Base-by-base conservation (phyloP, 305 asterid genomes). In the Fraxinus velutina region DNA sequence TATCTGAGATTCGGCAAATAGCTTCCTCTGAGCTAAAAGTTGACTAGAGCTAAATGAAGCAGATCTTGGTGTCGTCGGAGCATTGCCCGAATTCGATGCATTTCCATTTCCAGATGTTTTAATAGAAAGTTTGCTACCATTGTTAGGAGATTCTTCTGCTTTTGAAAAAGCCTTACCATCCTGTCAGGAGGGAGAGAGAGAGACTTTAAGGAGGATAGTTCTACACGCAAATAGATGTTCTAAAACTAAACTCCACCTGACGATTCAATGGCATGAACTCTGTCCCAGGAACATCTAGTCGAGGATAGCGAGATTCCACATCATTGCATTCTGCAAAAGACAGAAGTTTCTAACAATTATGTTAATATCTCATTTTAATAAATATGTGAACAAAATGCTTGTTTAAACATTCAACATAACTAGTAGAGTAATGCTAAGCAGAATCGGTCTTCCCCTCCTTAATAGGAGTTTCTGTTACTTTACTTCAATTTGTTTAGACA, bases 291-390 rank as follows among this genome's bases (percentile, higher is more conserved):
- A 93, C 88, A 84, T 88, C 87, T 79, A 92, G 81, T 60, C 89
- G 89, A 75, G 97, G 97, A 87, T 93, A 94, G 87, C 83, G 94
- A 84, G 97, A 87, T 84, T 94, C 92, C 83, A 94, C 97, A 17
- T 90, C 91, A 80, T 90, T 89, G 89, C 91, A 90, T 78, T 90
- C 99, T 95, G 81, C 80, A 72, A 79, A 79, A 72, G 24, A 70
- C 24, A 1, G 34, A 32, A 4, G 44, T 32, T 32, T 70, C 44
- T 70, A 64, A 22, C 34, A 64, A 30, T 24, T 24, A 24, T 2
- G 5, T 12, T 24, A 9, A 64, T 57, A 7, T 64, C 34, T 21
- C 34, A 8, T 64, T 8, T 24, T 24, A 24, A 64, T 27, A 9
- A 24, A 64, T 64, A 22, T 24, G 72, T 9, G 33, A 64, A 64